Conservation (phyloP, 768 basidiomycete species). For the Phlebiopsis flavidoalba region DNA sequence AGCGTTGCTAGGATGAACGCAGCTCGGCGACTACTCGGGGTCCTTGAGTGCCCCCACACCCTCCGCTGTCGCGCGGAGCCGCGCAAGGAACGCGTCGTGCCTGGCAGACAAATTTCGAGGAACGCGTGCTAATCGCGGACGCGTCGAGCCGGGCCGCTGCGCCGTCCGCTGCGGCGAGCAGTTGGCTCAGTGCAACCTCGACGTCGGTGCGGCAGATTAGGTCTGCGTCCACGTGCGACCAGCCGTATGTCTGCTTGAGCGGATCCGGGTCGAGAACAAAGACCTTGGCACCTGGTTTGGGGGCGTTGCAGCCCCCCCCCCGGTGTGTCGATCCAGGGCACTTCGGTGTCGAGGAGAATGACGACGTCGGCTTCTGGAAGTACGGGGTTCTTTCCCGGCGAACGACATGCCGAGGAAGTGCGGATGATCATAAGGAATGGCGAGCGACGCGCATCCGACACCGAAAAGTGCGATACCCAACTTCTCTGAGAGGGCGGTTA, state of each 20-base stretch:
- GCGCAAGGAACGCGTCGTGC: neutral
- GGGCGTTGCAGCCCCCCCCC: conserved; percentile 37
- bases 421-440: conserved; percentile 53
- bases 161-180: conserved; percentile 26
- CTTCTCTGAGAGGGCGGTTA: conserved; percentile 42
- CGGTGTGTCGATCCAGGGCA: conserved; percentile 60
- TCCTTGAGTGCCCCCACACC: too few relatives aligned
- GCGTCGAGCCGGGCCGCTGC: neutral
- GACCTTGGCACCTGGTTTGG: conserved; percentile 39
- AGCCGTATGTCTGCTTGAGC: conserved; percentile 45
- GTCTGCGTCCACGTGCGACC: conserved; percentile 50
- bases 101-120: conserved; percentile 5
- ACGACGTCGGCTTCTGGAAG: conserved; percentile 57
- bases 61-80: too few relatives aligned
- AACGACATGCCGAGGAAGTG: conserved; percentile 49
- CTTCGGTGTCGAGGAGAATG: conserved; percentile 58
- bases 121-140: neutral
- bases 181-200: conserved; percentile 44
- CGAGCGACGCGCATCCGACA: conserved; percentile 45
- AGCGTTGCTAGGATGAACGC: conserved; percentile 39
- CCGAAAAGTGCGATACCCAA: conserved; percentile 53
- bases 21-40: conserved; percentile 32
- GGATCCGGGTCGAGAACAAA: conserved; percentile 64
- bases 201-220: conserved; percentile 55
- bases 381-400: conserved; percentile 37